Conservation (phyloP, 148 eudicot species). For the Cornus florida region DNA sequence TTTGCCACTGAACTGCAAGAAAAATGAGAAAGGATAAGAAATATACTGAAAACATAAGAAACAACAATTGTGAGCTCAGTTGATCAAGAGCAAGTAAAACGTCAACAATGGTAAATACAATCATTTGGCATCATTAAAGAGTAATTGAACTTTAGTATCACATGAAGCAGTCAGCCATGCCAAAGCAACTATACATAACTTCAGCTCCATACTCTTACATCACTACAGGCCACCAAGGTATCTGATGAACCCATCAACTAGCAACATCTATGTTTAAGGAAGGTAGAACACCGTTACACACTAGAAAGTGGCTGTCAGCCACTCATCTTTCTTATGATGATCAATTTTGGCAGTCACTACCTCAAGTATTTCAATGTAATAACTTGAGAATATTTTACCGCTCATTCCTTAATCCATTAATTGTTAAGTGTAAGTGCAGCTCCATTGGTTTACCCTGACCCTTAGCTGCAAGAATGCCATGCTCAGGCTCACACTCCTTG, state of each 20-base stretch:
- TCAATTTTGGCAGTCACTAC: no score
- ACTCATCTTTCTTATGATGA: no score
- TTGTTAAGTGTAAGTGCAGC: no score
- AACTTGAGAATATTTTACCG: no score
- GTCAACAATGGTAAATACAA: not conserved
- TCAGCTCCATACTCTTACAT: not conserved
- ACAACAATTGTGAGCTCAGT: not conserved
- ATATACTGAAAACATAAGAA: not conserved
- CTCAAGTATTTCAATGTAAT: no score
- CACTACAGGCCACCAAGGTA: no score
- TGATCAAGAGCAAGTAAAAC: not conserved
- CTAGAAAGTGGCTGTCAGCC: no score
- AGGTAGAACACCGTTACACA: no score
- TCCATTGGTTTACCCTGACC: no score
- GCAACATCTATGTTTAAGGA: no score
- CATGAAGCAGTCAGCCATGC: not conserved
- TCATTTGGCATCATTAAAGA: not conserved
- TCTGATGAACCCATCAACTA: no score
- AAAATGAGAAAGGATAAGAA: not conserved
- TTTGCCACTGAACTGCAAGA: slow-evolving; percentile 76
- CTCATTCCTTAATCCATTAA: no score
- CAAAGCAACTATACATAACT: not conserved
- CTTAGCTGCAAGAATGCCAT: not conserved
- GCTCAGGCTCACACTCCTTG: not conserved
- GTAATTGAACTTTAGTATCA: not conserved